Conservation (phyloP, 2,329 filamentous ascomycete genomes). For the Lecanicillium sp. region DNA sequence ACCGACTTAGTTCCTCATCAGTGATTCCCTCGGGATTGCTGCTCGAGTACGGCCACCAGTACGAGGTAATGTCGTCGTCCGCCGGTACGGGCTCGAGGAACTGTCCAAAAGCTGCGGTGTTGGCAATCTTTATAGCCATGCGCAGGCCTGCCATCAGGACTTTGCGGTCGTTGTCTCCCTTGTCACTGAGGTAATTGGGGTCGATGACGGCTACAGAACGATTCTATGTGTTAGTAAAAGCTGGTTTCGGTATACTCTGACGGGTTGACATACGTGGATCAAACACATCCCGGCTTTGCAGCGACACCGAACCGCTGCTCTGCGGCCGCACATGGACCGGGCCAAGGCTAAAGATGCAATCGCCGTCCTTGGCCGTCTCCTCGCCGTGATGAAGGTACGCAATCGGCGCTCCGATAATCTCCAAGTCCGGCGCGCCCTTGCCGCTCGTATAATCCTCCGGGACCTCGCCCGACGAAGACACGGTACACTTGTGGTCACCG, state of each 20-base stretch:
- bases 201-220: conserved; percentile 9
- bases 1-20: conserved; percentile 10
- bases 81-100: conserved; percentile 10
- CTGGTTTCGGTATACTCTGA: too few species aligned
- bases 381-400: conserved; percentile 11
- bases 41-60: conserved; percentile 13
- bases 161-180: conserved; percentile 10
- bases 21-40: conserved; percentile 10
- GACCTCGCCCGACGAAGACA: not conserved
- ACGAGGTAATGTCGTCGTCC: conserved; percentile 9
- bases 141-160: conserved; percentile 10
- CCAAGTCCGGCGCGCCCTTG: conserved; percentile 7
- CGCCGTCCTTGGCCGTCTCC: conserved; percentile 1
- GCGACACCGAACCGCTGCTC: conserved; percentile 8
- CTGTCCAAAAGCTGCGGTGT: conserved; percentile 8
- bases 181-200: conserved; percentile 10
- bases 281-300: conserved; percentile 8
- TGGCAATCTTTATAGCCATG: conserved; percentile 7
- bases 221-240: not conserved
- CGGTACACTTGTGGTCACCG: conserved; percentile 5
- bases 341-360: conserved; percentile 5
- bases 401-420: conserved; percentile 7
- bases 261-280: conserved; percentile 10
- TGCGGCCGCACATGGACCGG: conserved; percentile 8
- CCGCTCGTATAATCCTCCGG: conserved; percentile 10